phyloP scores from a whole-genome alignment of 2,329 filamentous ascomycete species.

The Capronia americana region DNA sequence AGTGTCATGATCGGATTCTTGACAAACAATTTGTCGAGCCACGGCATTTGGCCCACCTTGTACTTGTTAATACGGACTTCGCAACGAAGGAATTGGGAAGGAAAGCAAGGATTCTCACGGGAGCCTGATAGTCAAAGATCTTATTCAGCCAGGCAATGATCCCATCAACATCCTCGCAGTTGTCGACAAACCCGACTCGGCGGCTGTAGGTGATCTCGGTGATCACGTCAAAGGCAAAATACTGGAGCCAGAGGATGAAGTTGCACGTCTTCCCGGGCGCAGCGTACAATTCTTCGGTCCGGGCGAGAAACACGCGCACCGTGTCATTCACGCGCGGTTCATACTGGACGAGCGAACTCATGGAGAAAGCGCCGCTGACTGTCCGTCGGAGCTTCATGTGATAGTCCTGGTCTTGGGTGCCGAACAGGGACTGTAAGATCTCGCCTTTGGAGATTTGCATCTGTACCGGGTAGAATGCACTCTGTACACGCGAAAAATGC shows the following conservation, averaged over 20 bases:
- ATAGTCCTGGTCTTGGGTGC: constrained; percentile 73
- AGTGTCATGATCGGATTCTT: constrained; percentile 53
- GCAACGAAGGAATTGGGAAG: background rate
- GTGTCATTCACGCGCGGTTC: constrained; percentile 81
- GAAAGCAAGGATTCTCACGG: constrained; percentile 53
- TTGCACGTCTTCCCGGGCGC: constrained; percentile 35
- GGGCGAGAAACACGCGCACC: constrained; percentile 70
- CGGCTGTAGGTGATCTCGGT: constrained; percentile 46
- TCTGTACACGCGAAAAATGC: constrained; percentile 53
- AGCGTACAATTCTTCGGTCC: constrained; percentile 63
- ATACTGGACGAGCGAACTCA: constrained; percentile 32
- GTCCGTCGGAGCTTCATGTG: constrained; percentile 75
- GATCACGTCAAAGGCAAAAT: constrained; percentile 45
- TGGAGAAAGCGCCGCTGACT: constrained; percentile 72
- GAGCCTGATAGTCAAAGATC: constrained; percentile 69
- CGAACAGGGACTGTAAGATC: constrained; percentile 74
- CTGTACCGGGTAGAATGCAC: constrained; percentile 80
- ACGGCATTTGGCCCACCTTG: constrained; percentile 36
- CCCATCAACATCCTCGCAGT: constrained; percentile 44
- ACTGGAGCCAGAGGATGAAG: constrained; percentile 51
- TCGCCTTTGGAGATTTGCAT: constrained; percentile 73
- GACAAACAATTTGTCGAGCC: constrained; percentile 33
- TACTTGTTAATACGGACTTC: background rate
- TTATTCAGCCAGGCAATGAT: constrained; percentile 46
- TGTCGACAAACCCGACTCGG: constrained; percentile 44